Conservation (phyloP, 2,329 filamentous ascomycete genomes). For the Exophiala sp. region DNA sequence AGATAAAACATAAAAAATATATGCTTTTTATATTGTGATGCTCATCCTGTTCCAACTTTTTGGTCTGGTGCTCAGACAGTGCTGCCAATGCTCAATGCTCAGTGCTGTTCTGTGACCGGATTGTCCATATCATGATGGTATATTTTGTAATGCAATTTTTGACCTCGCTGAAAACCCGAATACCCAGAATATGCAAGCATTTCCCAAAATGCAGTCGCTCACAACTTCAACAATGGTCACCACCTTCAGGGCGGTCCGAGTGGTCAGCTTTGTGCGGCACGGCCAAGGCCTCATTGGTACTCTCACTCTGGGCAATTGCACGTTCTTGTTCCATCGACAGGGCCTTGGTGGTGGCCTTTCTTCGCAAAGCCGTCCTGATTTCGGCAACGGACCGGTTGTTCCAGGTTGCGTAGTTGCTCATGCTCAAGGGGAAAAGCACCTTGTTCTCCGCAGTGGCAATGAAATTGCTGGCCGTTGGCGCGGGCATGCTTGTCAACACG, state of each 20-base stretch:
- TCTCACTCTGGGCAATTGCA: conserved; percentile 14
- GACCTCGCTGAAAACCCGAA: background rate
- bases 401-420: conserved; percentile 49
- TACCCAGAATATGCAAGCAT: background rate
- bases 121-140: background rate
- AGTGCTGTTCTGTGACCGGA: background rate
- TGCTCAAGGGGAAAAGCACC: conserved; percentile 56
- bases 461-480: conserved; percentile 53
- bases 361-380: conserved; percentile 42
- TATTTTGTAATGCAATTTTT: background rate
- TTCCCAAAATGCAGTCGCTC: too few species aligned
- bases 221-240: conserved; percentile 5
- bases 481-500: conserved; percentile 60
- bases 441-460: conserved; percentile 48
- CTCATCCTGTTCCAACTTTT: too few species aligned
- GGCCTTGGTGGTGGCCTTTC: conserved; percentile 32
- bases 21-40: too few species aligned
- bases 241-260: conserved; percentile 6
- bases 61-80: too few species aligned
- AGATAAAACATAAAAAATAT: too few species aligned
- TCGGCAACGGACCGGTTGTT: conserved; percentile 46
- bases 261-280: conserved; percentile 43
- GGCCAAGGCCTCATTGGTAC: conserved; percentile 6
- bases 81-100: too few species aligned
- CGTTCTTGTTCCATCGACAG: conserved; percentile 20